A percentile compares a stretch with the other conserved stretches of the same genome.
phyloP scores from a whole-genome alignment of 2,329 filamentous ascomycete genomes.

The Neonectria coccinea region DNA sequence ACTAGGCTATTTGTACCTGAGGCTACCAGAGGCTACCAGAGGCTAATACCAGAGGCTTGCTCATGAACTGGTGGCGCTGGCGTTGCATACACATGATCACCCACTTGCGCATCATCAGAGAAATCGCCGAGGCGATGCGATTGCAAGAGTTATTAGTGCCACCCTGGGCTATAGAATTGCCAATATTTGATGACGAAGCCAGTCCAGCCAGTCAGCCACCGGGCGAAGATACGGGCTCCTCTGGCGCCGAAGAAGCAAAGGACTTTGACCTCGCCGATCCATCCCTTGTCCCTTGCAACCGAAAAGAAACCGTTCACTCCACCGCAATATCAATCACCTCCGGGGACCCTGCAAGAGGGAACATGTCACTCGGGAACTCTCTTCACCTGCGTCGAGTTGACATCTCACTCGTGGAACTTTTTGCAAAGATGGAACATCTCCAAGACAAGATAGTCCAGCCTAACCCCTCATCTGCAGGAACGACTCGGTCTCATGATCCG shows the following conservation, averaged over 20 bases:
- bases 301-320: slow-evolving; percentile 19
- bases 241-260: background rate
- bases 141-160: background rate
- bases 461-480: slow-evolving; percentile 13
- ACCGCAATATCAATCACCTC: slow-evolving; percentile 22
- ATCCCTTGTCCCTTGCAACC: background rate
- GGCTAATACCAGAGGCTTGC: no score
- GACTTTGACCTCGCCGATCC: slow-evolving; percentile 14
- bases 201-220: background rate
- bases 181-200: slow-evolving; percentile 17
- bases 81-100: background rate
- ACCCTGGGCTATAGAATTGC: slow-evolving; percentile 3
- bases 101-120: background rate
- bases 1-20: background rate
- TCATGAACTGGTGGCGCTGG: slow-evolving; percentile 7
- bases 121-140: background rate
- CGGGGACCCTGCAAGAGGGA: slow-evolving; percentile 13
- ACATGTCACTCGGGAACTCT: slow-evolving; percentile 3
- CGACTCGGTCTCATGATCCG: slow-evolving; percentile 10
- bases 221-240: background rate
- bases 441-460: background rate
- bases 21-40: no score
- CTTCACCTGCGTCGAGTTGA: background rate
- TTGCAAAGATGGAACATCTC: background rate
- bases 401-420: slow-evolving; percentile 24